These are phyloP conservation scores for Tricholoma bakamatsutake DNA, from an alignment of 768 basidiomycete genomes.

Conservation along the genomic window DNA sequence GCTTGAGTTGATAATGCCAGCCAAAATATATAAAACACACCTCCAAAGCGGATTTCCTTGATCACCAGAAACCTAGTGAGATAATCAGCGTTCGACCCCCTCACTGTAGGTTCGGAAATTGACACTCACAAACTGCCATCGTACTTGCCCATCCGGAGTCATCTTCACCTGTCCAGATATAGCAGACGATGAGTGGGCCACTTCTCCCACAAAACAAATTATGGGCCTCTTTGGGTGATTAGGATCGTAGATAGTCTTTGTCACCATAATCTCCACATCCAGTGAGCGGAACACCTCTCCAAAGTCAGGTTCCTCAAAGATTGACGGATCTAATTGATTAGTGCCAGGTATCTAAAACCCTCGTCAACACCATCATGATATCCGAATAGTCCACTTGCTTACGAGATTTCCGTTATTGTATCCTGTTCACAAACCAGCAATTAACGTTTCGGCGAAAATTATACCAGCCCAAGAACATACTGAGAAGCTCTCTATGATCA, in stretches of 20 bases:
- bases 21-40: constrained; percentile 23
- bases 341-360: constrained; percentile 21
- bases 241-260: constrained; percentile 36
- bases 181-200: constrained; percentile 38
- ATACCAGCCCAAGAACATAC: constrained; percentile 33
- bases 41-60: constrained; percentile 50
- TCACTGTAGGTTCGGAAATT: background rate
- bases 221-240: constrained; percentile 44
- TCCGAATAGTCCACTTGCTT: constrained; percentile 1
- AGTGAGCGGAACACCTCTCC: constrained; percentile 48
- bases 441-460: background rate
- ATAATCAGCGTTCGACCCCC: no score
- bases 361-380: background rate
- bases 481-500: constrained; percentile 59
- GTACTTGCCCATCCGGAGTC: constrained; percentile 50
- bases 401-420: constrained; percentile 39
- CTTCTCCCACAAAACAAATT: constrained; percentile 48
- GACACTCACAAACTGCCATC: constrained; percentile 58
- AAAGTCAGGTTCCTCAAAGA: constrained; percentile 48
- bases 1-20: background rate
- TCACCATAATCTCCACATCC: constrained; percentile 39
- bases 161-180: constrained; percentile 52
- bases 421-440: constrained; percentile 1
- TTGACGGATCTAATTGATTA: constrained; percentile 31
- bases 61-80: constrained; percentile 43